These are phyloP conservation scores for Chlorella vulgaris DNA, from an alignment of 139 green algal species.

Conservation along the genomic window DNA sequence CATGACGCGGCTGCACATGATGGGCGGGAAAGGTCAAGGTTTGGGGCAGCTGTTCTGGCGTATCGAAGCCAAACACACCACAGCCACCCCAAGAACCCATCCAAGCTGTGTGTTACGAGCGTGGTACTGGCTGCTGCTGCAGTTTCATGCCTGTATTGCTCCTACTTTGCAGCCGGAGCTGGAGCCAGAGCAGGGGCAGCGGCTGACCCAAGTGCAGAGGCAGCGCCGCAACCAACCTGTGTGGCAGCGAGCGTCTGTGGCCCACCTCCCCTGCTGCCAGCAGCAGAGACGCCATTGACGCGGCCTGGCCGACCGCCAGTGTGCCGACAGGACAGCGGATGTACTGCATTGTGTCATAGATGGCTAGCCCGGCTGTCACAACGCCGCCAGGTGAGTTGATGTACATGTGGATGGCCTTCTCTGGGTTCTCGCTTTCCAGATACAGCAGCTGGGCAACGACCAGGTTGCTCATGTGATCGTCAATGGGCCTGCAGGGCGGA, in stretches of 20 bases:
- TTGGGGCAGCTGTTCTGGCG: background rate
- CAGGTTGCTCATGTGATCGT: conserved; percentile 80
- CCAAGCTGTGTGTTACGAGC: too few species aligned
- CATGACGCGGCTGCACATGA: conserved; percentile 83
- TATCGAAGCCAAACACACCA: background rate
- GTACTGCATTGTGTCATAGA: conserved; percentile 99
- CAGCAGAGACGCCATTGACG: conserved; percentile 93
- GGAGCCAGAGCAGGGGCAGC: background rate
- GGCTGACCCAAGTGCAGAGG: background rate
- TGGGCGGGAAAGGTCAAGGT: background rate
- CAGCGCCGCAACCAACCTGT: conserved; percentile 44
- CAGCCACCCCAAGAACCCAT: too few species aligned
- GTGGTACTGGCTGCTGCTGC: too few species aligned
- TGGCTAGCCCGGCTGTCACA: conserved; percentile 93
- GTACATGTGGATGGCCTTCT: conserved; percentile 97
- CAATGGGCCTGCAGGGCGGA: too few species aligned
- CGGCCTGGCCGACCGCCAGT: conserved; percentile 92
- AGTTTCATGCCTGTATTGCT: too few species aligned
- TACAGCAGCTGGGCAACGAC: conserved; percentile 94
- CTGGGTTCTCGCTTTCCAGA: conserved; percentile 91
- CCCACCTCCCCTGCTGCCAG: conserved; percentile 81
- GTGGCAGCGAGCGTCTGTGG: conserved; percentile 80
- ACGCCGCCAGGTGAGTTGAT: conserved; percentile 94
- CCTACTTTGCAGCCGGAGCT: background rate
- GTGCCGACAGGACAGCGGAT: conserved; percentile 89